Conservation (phyloP, 805 yeast genomes). For the Monosporozyma unispora region DNA sequence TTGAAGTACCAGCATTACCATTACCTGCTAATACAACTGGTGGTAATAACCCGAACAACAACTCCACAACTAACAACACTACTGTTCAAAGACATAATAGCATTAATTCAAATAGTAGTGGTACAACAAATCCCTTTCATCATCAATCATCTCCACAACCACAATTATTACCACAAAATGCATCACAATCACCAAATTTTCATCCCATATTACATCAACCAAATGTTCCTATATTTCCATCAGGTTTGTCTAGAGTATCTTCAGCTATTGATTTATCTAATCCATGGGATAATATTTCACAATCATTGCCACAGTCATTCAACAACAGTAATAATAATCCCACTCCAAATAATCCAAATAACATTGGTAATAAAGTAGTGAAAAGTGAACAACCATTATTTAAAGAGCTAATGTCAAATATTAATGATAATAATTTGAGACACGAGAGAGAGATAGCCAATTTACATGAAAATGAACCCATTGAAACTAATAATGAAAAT, state of each 20-base stretch:
- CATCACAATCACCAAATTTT: neutral
- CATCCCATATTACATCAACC: neutral
- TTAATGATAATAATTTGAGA: neutral
- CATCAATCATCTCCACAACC: neutral
- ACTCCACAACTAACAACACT: neutral
- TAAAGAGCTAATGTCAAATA: neutral
- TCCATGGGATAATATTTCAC: neutral
- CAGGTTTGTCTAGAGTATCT: constrained; percentile 7
- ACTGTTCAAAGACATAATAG: neutral
- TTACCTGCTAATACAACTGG: neutral
- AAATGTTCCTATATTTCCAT: constrained; percentile 4
- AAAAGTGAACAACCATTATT: neutral
- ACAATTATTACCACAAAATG: neutral
- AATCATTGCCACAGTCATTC: neutral
- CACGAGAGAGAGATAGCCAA: neutral
- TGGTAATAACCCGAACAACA: neutral
- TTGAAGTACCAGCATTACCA: constrained; percentile 2
- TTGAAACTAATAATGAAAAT: neutral
- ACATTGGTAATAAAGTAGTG: neutral
- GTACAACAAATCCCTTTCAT: neutral
- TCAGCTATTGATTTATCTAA: constrained; percentile 4
- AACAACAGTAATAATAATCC: no score
- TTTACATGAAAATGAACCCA: neutral
- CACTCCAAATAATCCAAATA: neutral
- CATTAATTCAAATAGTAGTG: neutral